These are phyloP conservation scores for Candolleomyces efflorescens DNA, from an alignment of 768 basidiomycete genomes.

Conservation along the genomic window DNA sequence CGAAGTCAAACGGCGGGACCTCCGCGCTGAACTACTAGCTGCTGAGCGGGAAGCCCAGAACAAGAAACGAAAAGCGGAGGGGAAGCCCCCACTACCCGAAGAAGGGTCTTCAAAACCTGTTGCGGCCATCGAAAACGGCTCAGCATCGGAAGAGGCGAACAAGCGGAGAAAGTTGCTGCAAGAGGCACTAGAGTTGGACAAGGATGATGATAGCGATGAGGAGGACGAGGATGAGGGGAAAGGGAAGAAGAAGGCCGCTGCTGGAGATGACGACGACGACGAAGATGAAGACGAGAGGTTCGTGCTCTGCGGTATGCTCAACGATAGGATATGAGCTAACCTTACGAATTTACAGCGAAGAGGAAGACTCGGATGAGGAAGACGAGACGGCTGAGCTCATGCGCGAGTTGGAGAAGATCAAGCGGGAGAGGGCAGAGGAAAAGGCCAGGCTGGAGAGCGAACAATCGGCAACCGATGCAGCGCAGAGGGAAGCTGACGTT, in stretches of 20 bases:
- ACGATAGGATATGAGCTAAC: background rate
- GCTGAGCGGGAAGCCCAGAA: conserved; percentile 88
- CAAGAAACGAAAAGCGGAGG: conserved; percentile 91
- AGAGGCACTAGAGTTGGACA: conserved; percentile 83
- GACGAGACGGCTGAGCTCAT: conserved; percentile 92
- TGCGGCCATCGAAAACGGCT: conserved; percentile 2
- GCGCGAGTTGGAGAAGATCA: conserved; percentile 97
- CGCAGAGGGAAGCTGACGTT: conserved; percentile 74
- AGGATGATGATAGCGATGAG: conserved; percentile 82
- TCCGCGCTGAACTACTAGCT: conserved; percentile 74
- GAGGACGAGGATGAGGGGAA: conserved; percentile 38
- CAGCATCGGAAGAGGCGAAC: conserved; percentile 52
- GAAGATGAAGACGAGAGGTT: conserved; percentile 48
- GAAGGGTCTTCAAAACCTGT: conserved; percentile 24
- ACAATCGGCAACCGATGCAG: conserved; percentile 54
- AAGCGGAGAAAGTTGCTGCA: conserved; percentile 88
- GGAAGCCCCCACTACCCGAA: conserved; percentile 48
- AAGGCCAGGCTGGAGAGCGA: conserved; percentile 80
- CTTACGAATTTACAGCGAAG: conserved; percentile 33
- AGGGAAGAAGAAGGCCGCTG: conserved; percentile 28
- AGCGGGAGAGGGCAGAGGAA: conserved; percentile 92
- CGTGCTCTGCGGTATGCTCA: conserved; percentile 14
- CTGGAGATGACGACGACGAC: conserved; percentile 27
- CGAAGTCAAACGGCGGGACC: conserved; percentile 77
- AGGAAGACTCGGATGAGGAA: conserved; percentile 67